These are phyloP conservation scores for Nannochloris sp. DNA, from an alignment of 139 green algal genomes.

Conservation along the genomic window DNA sequence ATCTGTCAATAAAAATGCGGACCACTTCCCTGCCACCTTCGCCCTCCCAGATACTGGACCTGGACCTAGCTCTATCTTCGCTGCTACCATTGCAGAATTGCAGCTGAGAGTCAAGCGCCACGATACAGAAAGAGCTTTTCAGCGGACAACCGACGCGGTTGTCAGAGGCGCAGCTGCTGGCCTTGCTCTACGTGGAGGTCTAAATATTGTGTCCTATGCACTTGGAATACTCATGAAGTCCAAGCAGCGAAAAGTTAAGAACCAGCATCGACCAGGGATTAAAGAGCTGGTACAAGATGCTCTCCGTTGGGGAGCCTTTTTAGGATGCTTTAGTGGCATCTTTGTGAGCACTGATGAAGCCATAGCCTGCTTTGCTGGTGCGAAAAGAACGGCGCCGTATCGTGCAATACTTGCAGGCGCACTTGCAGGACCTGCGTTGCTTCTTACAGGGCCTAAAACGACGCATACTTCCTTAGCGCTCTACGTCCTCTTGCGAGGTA, in stretches of 20 bases:
- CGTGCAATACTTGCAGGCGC: slow-evolving; percentile 62
- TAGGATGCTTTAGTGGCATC: slow-evolving; percentile 53
- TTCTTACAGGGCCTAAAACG: slow-evolving; percentile 52
- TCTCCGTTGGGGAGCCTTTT: slow-evolving; percentile 53
- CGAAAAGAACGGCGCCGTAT: slow-evolving; percentile 39
- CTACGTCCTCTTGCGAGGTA: slow-evolving; percentile 81
- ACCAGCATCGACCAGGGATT: too few species aligned
- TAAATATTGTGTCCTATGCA: slow-evolving; percentile 26
- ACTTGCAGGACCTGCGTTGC: slow-evolving; percentile 73
- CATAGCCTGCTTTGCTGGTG: slow-evolving; percentile 35
- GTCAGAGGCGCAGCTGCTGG: slow-evolving; percentile 28
- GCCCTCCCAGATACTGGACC: neutral
- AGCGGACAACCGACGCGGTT: slow-evolving; percentile 23
- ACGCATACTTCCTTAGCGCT: slow-evolving; percentile 76
- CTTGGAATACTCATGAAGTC: slow-evolving; percentile 14
- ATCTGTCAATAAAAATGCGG: neutral
- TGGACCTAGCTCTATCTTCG: neutral
- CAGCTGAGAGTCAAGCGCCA: neutral
- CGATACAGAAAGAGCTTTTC: slow-evolving; percentile 1
- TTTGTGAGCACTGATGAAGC: slow-evolving; percentile 70
- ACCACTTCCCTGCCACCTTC: neutral
- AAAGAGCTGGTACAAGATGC: slow-evolving; percentile 45
- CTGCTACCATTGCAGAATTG: neutral
- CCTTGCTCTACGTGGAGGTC: slow-evolving; percentile 32
- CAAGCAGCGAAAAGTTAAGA: neutral